Evolutionary conservation across 2,329 filamentous ascomycete species (phyloP), one percentile per base, ranked within the genome.

Genomic region (Fusarium zealandicum): DNA sequence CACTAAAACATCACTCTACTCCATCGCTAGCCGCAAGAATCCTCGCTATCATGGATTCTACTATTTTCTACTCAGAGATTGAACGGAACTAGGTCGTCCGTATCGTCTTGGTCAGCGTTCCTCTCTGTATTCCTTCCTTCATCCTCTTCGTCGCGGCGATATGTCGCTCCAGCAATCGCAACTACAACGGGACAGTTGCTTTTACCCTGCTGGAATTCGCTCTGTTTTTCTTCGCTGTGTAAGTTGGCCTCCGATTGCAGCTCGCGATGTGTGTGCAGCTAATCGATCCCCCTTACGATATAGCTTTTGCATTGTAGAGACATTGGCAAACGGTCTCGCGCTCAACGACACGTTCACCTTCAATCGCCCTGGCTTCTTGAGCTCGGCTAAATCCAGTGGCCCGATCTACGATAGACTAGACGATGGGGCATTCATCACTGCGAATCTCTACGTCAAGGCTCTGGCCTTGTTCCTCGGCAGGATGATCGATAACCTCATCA

Each of bases 211-310:
- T 68, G 41, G 71, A 70, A 37, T 4, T 45, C 2, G 66, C 68
- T 1, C 54, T 73, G 10, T 45, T 53, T 1, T 39, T 65, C 0
- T 73, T 64, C 22, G 31, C 52, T 5, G 18, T 63, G 72, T 74
- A 40, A 39, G 70, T 40, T 12, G 2, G 8, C 13, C 7, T 2
- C 16, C 18, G n/a, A 9, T 8, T 25, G 22, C 9, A 25, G 4
- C 22, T 25, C 22, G 4, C 8, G 22, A 9, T 9, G 22, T 25
- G 9, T 25, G 7, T 8, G 17, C 16, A 2, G n/a, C 55, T 60
- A 9, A 63, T 17, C 0, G 12, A 30, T 31, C 3, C 6, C 3
- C 1, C 5, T 16, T 18, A 4, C 12, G 7, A 2, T 18, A n/a
- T 18, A 69, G 67, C 10, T 67, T 54, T 31, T 18, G 57, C 14